Percentiles rank a stretch among this genome's conserved stretches.
These are phyloP conservation scores for Puccinia brachypodii DNA, from an alignment of 1,284 basidiomycete species.

Conservation along the genomic window DNA sequence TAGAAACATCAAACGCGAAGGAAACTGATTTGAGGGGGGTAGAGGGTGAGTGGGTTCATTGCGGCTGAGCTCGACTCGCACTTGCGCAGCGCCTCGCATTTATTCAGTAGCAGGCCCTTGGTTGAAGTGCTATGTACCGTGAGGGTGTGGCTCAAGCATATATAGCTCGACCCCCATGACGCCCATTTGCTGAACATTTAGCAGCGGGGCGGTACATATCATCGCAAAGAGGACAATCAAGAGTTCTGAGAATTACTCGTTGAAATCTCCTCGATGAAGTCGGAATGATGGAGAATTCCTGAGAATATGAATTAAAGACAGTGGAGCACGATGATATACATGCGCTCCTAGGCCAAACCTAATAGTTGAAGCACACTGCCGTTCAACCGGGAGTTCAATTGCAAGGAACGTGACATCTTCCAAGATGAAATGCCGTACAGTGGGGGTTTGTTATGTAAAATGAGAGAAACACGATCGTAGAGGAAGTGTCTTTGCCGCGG, in stretches of 20 bases:
- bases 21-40: not conserved
- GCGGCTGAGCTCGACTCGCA: not conserved
- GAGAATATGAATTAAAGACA: not conserved
- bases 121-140: not conserved
- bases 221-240: constrained; percentile 9
- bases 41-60: not conserved
- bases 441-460: constrained; percentile 4
- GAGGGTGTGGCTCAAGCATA: not conserved
- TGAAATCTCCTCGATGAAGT: not conserved
- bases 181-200: not conserved
- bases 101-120: not conserved
- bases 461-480: constrained; percentile 15
- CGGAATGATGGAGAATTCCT: constrained; percentile 12
- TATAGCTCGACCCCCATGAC: not conserved
- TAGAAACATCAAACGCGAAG: constrained; percentile 17
- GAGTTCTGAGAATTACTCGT: not conserved
- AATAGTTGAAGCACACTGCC: constrained; percentile 3
- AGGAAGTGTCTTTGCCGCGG: constrained; percentile 6
- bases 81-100: not conserved
- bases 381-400: not conserved
- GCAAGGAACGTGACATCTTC: not conserved
- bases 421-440: not conserved
- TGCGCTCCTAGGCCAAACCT: constrained; percentile 12
- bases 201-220: not conserved
- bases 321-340: constrained; percentile 20